Evolutionary conservation across 768 basidiomycete genomes (phyloP).

Genomic region (Kwoniella shandongensis): DNA sequence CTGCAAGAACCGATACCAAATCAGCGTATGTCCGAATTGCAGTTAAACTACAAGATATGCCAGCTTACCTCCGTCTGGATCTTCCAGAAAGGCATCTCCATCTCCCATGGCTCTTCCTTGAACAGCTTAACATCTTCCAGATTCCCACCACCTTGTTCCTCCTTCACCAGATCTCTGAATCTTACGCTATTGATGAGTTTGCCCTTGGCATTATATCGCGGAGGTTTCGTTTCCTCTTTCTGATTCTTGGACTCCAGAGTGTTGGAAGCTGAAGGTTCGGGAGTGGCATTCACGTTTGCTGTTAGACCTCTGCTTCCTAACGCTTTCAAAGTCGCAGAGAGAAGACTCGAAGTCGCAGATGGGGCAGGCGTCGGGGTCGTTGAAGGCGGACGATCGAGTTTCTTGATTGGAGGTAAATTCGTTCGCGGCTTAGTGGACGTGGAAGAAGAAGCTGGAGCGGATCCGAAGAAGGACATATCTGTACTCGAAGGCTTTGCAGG

Average conservation of each 20-base stretch:
- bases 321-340: conserved; percentile 1
- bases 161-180: conserved; percentile 31
- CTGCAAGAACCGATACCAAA: conserved; percentile 1
- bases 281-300: conserved; percentile 1
- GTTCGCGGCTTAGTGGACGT: conserved; percentile 3
- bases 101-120: conserved; percentile 33
- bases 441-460: conserved; percentile 1
- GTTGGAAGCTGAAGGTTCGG: neutral
- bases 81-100: conserved; percentile 34
- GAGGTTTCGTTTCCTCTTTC: conserved; percentile 13
- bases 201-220: conserved; percentile 22
- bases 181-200: conserved; percentile 21
- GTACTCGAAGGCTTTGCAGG: conserved; percentile 1
- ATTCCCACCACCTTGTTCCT: conserved; percentile 22
- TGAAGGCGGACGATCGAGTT: conserved; percentile 5
- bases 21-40: neutral
- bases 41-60: neutral
- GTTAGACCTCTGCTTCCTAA: neutral
- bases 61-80: conserved; percentile 14
- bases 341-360: conserved; percentile 6
- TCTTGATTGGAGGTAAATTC: conserved; percentile 23
- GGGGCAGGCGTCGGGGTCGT: neutral
- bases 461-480: conserved; percentile 25
- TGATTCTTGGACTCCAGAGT: neutral
- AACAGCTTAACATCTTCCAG: conserved; percentile 32